A percentile compares a stretch with the other conserved stretches of the same genome.
phyloP scores from a whole-genome alignment of 495 filamentous ascomycete species.

The Tuber melanosporum region DNA sequence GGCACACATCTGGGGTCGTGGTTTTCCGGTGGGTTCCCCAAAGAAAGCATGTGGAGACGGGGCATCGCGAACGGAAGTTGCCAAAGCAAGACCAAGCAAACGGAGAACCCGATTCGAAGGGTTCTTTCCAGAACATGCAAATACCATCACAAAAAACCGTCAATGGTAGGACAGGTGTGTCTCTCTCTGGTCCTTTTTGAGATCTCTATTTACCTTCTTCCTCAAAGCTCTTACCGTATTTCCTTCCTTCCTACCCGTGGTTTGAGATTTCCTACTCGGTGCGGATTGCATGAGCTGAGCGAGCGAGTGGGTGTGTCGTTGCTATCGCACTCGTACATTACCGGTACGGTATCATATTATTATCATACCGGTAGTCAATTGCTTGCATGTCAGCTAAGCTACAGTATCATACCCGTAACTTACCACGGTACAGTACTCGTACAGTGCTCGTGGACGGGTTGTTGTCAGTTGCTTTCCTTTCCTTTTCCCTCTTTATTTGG shows the following conservation, averaged over 20 bases:
- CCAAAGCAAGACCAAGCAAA: slow-evolving; percentile 3
- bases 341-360: no score
- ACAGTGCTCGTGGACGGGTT: background rate
- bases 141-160: slow-evolving; percentile 11
- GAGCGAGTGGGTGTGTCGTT: background rate
- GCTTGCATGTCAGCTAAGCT: background rate
- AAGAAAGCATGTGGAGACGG: slow-evolving; percentile 25
- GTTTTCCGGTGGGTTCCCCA: background rate
- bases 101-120: slow-evolving; percentile 23
- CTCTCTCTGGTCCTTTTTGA: background rate
- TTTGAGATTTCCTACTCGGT: background rate
- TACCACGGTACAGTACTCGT: no score
- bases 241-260: background rate
- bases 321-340: background rate
- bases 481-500: background rate
- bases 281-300: background rate
- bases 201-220: background rate
- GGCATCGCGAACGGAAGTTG: slow-evolving; percentile 16
- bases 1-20: background rate
- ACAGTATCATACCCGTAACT: no score
- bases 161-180: slow-evolving; percentile 19
- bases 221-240: background rate
- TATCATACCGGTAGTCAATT: no score
- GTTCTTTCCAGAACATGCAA: slow-evolving; percentile 29
- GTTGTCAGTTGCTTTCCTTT: background rate